phyloP scores from a whole-genome alignment of 75 land plant species.

The Adiantum capillusveneris region DNA sequence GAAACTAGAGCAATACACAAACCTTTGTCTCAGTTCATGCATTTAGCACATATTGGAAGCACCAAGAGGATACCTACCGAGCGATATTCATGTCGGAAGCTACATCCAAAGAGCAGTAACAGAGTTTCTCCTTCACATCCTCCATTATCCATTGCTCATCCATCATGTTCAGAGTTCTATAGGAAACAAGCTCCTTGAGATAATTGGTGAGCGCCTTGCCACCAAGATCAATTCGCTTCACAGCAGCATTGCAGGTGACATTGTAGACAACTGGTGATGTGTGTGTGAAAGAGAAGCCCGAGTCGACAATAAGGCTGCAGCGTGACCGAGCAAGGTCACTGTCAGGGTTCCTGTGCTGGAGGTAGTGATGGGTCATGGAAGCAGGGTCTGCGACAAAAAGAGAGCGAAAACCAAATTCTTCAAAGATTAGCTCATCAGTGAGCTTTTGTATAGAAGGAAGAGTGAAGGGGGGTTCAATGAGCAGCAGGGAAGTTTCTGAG shows the following conservation, averaged over 20 bases:
- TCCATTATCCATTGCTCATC: conserved; percentile 89
- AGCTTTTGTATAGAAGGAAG: conserved; percentile 39
- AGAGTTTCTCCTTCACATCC: conserved; percentile 93
- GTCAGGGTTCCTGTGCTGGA: conserved; percentile 38
- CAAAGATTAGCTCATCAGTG: conserved; percentile 67
- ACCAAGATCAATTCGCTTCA: conserved; percentile 78
- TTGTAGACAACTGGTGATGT: conserved; percentile 82
- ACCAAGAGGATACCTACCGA: conserved; percentile 54
- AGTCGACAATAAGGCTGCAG: conserved; percentile 89
- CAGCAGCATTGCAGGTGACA: conserved; percentile 64
- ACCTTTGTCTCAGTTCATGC: too few relatives aligned
- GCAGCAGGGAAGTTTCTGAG: conserved; percentile 43
- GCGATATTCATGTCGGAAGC: conserved; percentile 57
- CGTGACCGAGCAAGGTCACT: conserved; percentile 32
- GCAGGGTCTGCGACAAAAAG: conserved; percentile 71
- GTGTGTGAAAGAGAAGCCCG: conserved; percentile 89
- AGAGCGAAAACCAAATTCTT: conserved; percentile 58
- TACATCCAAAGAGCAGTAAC: conserved; percentile 82
- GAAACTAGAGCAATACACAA: too few relatives aligned
- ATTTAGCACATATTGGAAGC: too few relatives aligned
- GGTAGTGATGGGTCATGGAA: conserved; percentile 66
- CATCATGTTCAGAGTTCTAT: conserved; percentile 80
- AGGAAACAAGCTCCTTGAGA: conserved; percentile 89
- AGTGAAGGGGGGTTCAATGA: conserved; percentile 80
- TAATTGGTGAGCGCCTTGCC: conserved; percentile 96